Evolutionary conservation across 805 yeast genomes (phyloP).

Genomic region (Debaryomyces castellii): DNA sequence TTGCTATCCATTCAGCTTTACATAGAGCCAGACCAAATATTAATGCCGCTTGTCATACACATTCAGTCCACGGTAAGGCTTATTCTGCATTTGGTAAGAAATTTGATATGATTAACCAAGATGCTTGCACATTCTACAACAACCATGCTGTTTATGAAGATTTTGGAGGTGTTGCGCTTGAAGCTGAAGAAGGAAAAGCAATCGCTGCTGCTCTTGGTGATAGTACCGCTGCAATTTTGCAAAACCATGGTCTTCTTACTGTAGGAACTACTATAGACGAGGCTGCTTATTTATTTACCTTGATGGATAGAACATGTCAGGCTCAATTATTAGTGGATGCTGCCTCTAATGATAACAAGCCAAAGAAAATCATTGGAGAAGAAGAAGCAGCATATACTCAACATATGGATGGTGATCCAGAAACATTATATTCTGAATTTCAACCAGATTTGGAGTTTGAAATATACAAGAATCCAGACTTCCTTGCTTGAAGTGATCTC

Average conservation of each 20-base stretch:
- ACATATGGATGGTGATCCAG: conserved; percentile 61
- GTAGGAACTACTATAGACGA: conserved; percentile 36
- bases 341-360: conserved; percentile 40
- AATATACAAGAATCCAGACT: not conserved
- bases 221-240: conserved; percentile 28
- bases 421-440: conserved; percentile 67
- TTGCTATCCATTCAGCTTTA: conserved; percentile 39
- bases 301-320: conserved; percentile 32
- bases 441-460: conserved; percentile 63
- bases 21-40: conserved; percentile 40
- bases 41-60: conserved; percentile 42
- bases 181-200: conserved; percentile 27
- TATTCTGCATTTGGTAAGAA: conserved; percentile 35
- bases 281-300: conserved; percentile 33
- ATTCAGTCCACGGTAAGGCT: conserved; percentile 40
- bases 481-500: not conserved
- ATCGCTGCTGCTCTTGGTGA: conserved; percentile 34
- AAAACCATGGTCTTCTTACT: conserved; percentile 35
- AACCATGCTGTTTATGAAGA: conserved; percentile 62
- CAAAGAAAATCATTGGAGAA: conserved; percentile 48
- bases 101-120: conserved; percentile 80
- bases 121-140: conserved; percentile 66
- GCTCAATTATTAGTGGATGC: conserved; percentile 35
- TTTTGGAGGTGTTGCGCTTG: conserved; percentile 75
- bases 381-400: conserved; percentile 69